Evolutionary conservation across 441 rosid species (phyloP).

Genomic region (Gossypium aridum): DNA sequence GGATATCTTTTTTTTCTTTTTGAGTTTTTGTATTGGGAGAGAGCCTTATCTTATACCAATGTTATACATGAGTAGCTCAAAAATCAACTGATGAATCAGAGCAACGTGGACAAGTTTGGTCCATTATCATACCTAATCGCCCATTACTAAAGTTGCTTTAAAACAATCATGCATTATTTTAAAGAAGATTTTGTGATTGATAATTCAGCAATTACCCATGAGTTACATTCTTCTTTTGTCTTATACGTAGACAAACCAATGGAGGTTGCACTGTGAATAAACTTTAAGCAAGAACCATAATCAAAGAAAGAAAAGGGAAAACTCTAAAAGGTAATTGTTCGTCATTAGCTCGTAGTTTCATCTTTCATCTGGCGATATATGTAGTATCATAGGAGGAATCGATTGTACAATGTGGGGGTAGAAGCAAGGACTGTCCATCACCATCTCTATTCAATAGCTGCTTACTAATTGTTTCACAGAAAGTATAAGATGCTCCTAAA

Average conservation of each 20-base stretch:
- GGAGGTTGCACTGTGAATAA: not conserved
- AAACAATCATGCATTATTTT: not conserved
- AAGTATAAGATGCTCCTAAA: slow-evolving; percentile 8
- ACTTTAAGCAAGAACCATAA: not conserved
- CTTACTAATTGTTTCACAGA: not conserved
- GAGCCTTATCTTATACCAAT: not conserved
- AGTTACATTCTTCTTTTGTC: not conserved
- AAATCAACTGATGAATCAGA: not conserved
- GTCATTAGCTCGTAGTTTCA: not conserved
- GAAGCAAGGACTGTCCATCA: slow-evolving; percentile 42
- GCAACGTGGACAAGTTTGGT: not conserved
- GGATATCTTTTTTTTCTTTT: no score
- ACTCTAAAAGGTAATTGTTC: not conserved
- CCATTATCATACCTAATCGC: not conserved
- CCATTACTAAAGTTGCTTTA: not conserved
- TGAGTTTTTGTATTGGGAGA: no score
- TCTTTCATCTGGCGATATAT: not conserved
- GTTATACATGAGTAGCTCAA: no score
- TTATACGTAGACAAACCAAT: not conserved
- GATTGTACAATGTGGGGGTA: slow-evolving; percentile 53
- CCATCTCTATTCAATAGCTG: not conserved
- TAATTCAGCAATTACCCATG: not conserved
- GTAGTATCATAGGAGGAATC: slow-evolving; percentile 51
- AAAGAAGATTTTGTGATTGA: not conserved
- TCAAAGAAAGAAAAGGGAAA: not conserved